These are phyloP conservation scores for Syzygium jambos DNA, from an alignment of 345 rosid species.

Conservation along the genomic window DNA sequence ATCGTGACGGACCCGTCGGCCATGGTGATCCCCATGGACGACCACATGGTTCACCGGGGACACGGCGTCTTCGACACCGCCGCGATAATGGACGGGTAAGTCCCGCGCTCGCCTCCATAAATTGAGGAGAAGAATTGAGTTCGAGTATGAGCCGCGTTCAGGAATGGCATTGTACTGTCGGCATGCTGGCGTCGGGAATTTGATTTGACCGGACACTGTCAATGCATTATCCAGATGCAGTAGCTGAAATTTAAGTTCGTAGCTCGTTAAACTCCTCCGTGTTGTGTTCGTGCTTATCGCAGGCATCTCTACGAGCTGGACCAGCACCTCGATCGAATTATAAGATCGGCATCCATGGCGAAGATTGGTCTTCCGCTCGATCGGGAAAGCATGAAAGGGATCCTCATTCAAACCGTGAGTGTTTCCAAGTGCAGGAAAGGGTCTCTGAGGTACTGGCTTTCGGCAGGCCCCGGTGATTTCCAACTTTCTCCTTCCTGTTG, in stretches of 20 bases:
- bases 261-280: neutral
- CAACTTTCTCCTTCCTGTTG: slow-evolving; percentile 70
- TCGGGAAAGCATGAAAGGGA: slow-evolving; percentile 40
- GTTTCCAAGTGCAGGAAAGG: slow-evolving; percentile 63
- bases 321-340: slow-evolving; percentile 83
- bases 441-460: slow-evolving; percentile 84
- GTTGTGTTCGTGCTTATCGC: slow-evolving; percentile 1
- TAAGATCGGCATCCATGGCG: slow-evolving; percentile 75
- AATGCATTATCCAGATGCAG: neutral
- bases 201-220: neutral
- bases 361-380: slow-evolving; percentile 54
- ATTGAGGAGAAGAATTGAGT: neutral
- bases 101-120: neutral
- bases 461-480: slow-evolving; percentile 82
- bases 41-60: slow-evolving; percentile 93
- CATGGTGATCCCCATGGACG: slow-evolving; percentile 89
- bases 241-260: neutral
- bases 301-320: slow-evolving; percentile 81
- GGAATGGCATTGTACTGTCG: neutral
- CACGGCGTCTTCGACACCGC: slow-evolving; percentile 96
- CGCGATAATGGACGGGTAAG: slow-evolving; percentile 70
- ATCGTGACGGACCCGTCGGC: slow-evolving; percentile 66
- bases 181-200: neutral
- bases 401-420: slow-evolving; percentile 68
- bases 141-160: neutral